phyloP scores from a whole-genome alignment of 1,284 basidiomycete species.

The Ustilago shanxiensis region DNA sequence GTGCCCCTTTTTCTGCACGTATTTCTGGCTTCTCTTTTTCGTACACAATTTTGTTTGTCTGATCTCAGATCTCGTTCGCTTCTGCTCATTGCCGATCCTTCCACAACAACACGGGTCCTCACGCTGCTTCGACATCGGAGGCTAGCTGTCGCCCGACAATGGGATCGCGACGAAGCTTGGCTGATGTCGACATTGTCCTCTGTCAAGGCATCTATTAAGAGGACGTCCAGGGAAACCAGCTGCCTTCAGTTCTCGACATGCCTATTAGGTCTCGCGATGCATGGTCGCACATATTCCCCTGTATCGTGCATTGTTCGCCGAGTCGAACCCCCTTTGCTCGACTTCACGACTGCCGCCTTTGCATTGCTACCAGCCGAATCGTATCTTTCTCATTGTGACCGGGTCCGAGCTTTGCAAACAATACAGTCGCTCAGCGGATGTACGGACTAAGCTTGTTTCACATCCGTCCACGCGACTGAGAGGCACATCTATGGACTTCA shows the following conservation, averaged over 20 bases:
- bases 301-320: neutral
- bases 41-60: neutral
- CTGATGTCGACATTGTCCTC: too few species aligned
- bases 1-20: neutral
- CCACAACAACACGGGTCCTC: too few species aligned
- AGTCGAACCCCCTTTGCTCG: too few species aligned
- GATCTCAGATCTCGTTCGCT: conserved; percentile 4
- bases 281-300: neutral
- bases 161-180: too few species aligned
- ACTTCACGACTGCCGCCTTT: too few species aligned
- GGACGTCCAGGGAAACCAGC: too few species aligned
- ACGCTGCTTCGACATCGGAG: too few species aligned
- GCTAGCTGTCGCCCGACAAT: too few species aligned
- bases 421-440: neutral
- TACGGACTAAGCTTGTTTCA: neutral
- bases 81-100: conserved; percentile 19
- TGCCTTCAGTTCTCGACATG: too few species aligned
- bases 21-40: neutral
- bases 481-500: neutral
- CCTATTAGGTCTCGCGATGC: neutral
- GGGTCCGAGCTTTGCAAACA: neutral
- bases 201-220: neutral
- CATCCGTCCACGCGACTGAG: neutral
- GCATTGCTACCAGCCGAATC: neutral
- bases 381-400: too few species aligned